These are phyloP conservation scores for Arthrobotrys megalospora DNA, from an alignment of 2,329 filamentous ascomycete species.

Conservation along the genomic window DNA sequence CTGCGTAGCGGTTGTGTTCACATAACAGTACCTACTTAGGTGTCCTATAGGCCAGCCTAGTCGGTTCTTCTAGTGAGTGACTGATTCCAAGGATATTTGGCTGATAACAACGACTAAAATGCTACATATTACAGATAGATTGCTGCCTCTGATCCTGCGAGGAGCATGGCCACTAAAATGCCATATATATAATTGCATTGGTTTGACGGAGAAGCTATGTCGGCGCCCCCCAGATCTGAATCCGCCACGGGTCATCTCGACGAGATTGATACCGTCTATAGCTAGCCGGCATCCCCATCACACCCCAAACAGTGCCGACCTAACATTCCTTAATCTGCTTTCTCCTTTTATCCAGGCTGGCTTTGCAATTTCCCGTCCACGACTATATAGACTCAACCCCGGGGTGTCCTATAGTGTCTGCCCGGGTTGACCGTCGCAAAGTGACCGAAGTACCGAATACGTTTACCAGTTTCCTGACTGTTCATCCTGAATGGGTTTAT, in stretches of 20 bases:
- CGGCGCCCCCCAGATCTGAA: not conserved
- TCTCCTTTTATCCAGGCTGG: constrained; percentile 28
- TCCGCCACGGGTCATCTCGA: constrained; percentile 2
- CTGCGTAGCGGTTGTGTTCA: constrained; percentile 6
- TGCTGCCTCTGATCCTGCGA: not conserved
- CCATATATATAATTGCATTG: constrained; percentile 2
- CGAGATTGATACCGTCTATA: not conserved
- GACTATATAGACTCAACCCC: constrained; percentile 4
- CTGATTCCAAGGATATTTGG: not conserved
- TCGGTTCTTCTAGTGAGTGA: not conserved
- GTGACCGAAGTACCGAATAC: not conserved
- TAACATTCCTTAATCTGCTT: constrained; percentile 32
- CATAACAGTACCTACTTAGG: not conserved
- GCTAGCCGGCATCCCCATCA: not conserved
- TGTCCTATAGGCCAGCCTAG: not conserved
- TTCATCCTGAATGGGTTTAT: not conserved
- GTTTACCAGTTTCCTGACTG: not conserved
- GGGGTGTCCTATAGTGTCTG: constrained; percentile 32
- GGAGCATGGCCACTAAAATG: not conserved
- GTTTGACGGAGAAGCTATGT: not conserved
- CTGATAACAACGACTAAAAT: not conserved
- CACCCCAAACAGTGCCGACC: constrained; percentile 7
- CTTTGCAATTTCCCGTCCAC: constrained; percentile 20
- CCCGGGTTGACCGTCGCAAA: constrained; percentile 11
- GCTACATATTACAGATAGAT: constrained; percentile 1